Evolutionary conservation across 1,139 yeast species (phyloP), one percentile per base, ranked within the genome.

Genomic region (Magnusiomyces suaveolens): DNA sequence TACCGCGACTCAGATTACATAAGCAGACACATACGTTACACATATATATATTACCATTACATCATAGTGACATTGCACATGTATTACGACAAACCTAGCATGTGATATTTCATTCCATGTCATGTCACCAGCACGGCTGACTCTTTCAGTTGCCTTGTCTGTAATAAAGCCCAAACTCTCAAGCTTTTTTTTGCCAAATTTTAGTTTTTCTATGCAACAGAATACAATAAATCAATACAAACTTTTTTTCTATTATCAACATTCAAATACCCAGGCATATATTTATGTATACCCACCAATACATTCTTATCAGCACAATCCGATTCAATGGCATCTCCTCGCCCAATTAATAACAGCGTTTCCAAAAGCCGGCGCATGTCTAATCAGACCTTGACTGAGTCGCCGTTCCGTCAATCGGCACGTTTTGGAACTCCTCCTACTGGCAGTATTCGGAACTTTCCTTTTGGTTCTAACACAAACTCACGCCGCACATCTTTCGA

Each of bases 401-500:
- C 67, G 23, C 66, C 67, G 4, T 65, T 64, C 50, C 61, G 61
- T 6, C 62, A 63, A 43, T 67, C 67, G 2, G 63, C 68, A 32
- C 43, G 41, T 23, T 36, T 33, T 33, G 50, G 50, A 3, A 33
- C 50, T 18, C 29, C 50, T 10, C 50, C 50, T 2, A 6, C 47
- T 3, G 33, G 24, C 47, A 44, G 47, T 20, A 24, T 44, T 6
- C 32, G 33, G 10, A 44, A n/a, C 33, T 16, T 44, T n/a, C 46
- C 46, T 21, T 3, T 44, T 16, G 54, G 47, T 12, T 50, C 51
- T 24, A 50, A 33, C 24, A 54, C 50, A 24, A 41, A 47, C 33
- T 54, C 57, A 23, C 48, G 57, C 2, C 29, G 56, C 8, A 52
- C 57, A 24, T 55, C 57, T 44, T 50, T 55, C 36, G 44, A 41